Evolutionary conservation across 116 monocot genomes (phyloP).

Genomic region (Trichopus zeylanicus): DNA sequence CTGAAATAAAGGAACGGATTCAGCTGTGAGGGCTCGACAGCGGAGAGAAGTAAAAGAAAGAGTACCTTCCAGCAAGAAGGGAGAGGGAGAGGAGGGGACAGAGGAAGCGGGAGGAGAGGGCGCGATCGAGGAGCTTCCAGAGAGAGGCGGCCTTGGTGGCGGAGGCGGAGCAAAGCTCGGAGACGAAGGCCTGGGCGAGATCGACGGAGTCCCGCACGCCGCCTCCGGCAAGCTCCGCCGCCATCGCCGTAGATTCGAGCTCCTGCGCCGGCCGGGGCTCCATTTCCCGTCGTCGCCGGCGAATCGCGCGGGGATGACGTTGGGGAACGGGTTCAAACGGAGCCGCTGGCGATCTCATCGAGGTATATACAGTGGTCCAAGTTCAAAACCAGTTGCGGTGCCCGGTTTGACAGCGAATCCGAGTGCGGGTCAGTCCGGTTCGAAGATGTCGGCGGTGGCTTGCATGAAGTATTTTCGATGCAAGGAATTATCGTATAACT

Average conservation of each 20-base stretch:
- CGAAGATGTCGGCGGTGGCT: too few species aligned
- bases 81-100: conserved; percentile 52
- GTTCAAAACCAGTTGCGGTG: too few species aligned
- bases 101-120: conserved; percentile 61
- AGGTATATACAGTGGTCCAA: too few species aligned
- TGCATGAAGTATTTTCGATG: too few species aligned
- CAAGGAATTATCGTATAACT: too few species aligned
- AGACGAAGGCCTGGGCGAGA: conserved; percentile 45
- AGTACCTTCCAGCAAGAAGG: too few species aligned
- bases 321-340: too few species aligned
- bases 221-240: conserved; percentile 20
- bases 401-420: too few species aligned
- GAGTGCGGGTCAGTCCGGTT: too few species aligned
- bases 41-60: not conserved
- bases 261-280: not conserved
- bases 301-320: too few species aligned
- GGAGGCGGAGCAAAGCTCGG: conserved; percentile 31
- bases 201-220: conserved; percentile 20
- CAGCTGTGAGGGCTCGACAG: not conserved
- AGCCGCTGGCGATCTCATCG: too few species aligned
- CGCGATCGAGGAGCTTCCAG: conserved; percentile 84
- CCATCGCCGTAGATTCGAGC: conserved; percentile 13
- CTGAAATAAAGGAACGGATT: conserved; percentile 14
- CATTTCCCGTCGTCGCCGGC: too few species aligned
- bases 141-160: conserved; percentile 37